These are phyloP conservation scores for Coniochaeta pulveracea DNA, from an alignment of 2,329 filamentous ascomycete genomes.

Conservation along the genomic window DNA sequence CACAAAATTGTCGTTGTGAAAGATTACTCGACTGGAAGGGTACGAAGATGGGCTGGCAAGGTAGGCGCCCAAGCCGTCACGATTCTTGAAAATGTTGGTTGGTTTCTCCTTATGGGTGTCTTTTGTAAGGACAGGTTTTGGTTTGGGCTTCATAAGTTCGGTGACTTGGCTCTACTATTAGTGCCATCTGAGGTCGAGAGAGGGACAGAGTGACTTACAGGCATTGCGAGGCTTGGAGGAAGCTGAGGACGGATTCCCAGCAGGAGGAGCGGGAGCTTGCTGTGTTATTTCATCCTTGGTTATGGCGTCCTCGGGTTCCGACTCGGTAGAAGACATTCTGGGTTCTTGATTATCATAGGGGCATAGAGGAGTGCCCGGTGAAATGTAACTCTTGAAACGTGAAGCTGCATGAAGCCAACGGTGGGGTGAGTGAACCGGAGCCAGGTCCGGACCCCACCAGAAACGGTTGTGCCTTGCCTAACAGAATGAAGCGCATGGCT, in stretches of 20 bases:
- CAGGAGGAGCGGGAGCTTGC: conserved; percentile 17
- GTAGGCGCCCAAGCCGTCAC: conserved; percentile 57
- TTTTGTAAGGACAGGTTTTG: no score
- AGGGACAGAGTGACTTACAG: conserved; percentile 19
- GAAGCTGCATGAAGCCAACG: no score
- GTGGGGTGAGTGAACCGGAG: no score
- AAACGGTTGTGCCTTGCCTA: no score
- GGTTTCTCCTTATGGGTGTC: no score
- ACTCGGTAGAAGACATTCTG: conserved; percentile 14
- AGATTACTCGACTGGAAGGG: conserved; percentile 50
- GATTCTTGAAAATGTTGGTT: conserved; percentile 28
- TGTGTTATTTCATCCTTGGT: conserved; percentile 26
- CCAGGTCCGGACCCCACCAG: no score
- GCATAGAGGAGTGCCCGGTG: not conserved
- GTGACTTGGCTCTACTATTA: conserved; percentile 22
- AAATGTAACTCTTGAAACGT: no score
- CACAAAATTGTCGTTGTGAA: conserved; percentile 57
- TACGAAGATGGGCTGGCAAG: conserved; percentile 51
- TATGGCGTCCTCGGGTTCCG: conserved; percentile 27
- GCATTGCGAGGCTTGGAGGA: conserved; percentile 23
- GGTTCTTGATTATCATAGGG: not conserved
- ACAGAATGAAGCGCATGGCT: no score
- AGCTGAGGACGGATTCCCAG: not conserved
- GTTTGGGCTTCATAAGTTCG: conserved; percentile 25
- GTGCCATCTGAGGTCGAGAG: not conserved